Evolutionary conservation across 768 basidiomycete genomes (phyloP), one percentile per base, ranked within the genome.

Genomic region (Lentinula raphanica): DNA sequence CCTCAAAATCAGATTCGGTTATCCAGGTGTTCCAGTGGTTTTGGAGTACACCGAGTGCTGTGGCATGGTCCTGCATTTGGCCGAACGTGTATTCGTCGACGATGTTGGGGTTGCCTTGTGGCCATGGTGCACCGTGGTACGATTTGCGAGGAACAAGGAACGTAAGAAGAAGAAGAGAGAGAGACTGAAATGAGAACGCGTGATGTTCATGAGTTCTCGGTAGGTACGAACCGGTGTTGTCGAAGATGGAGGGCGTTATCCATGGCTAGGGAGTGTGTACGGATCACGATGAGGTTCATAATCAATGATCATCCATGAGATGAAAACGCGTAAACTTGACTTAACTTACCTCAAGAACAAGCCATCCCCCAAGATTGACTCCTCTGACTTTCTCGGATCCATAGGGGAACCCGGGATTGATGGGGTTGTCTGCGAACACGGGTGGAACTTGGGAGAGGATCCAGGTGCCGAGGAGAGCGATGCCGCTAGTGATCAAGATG

Each of bases 161-260:
- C 38, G 11, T 25, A 42, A 40, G 17, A 39, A 27, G n/a, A 21
- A 11, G 25, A 42, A 8, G 21, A 7, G 39, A 8, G 44, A n/a
- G n/a, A n/a, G n/a, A n/a, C n/a, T n/a, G n/a, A n/a, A n/a, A n/a
- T n/a, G n/a, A n/a, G n/a, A n/a, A n/a, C n/a, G n/a, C n/a, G n/a
- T 29, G 46, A 13, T 15, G n/a, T n/a, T 48, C n/a, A 23, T 39
- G 17, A 9, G 27, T 29, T 49, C 19, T 0, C n/a, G n/a, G n/a
- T n/a, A n/a, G 15, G 13, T 13, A 39, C 36, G 27, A 27, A 54
- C 54, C 76, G 32, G 83, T 87, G 64, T 75, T 80, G 60, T 84
- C 76, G 61, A 90, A 90, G 15, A 90, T 74, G 62, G 84, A 86
- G 1, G 88, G 88, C 1, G 86, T 89, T 58, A 90, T 90, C 88